phyloP scores from a whole-genome alignment of 179 eudicot species.

The Beta corolliflora region DNA sequence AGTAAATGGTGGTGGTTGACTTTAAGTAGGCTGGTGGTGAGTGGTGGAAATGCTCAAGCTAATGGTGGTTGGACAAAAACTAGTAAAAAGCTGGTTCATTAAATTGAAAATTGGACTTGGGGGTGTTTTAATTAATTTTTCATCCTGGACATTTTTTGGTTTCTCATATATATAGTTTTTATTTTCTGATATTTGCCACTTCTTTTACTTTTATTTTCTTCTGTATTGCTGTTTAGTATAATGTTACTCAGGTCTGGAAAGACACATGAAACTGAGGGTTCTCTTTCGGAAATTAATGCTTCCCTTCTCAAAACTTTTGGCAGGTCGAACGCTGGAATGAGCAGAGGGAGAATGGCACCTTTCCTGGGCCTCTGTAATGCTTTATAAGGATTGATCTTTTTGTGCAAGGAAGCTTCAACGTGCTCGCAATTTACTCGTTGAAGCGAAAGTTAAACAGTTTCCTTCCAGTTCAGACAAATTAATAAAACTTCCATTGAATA shows the following conservation, averaged over 20 bases:
- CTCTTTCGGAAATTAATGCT: neutral
- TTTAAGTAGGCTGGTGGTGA: no score
- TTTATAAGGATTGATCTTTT: neutral
- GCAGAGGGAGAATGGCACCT: constrained; percentile 52
- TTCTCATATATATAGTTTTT: no score
- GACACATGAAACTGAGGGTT: neutral
- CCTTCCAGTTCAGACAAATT: neutral
- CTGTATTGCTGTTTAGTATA: neutral
- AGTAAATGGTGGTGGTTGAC: neutral
- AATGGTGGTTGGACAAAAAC: no score
- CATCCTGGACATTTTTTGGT: neutral
- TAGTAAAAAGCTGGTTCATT: no score
- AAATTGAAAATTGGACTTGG: no score
- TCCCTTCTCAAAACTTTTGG: constrained; percentile 1
- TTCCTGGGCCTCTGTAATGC: constrained; percentile 45
- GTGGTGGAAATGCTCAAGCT: no score
- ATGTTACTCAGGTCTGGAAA: neutral
- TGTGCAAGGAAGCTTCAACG: constrained; percentile 10
- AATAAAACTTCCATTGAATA: constrained; percentile 11
- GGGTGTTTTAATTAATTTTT: neutral
- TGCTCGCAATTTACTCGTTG: neutral
- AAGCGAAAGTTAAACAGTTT: neutral
- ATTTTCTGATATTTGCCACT: no score
- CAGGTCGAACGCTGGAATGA: constrained; percentile 56
- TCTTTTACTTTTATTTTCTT: neutral